phyloP scores from a whole-genome alignment of 768 basidiomycete genomes.

The Infundibulicybe gibba region DNA sequence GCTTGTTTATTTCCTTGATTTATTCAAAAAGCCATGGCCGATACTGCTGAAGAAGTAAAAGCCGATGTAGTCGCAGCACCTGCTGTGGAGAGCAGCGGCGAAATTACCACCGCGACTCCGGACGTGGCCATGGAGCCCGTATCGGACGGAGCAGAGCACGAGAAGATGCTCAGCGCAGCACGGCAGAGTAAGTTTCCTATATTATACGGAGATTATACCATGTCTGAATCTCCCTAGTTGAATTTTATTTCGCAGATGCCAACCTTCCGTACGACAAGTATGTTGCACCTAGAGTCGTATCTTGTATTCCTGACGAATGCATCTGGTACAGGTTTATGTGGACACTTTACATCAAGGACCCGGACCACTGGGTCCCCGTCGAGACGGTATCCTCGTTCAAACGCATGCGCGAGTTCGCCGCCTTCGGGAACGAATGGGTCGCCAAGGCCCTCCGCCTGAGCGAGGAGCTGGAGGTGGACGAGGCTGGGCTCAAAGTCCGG shows the following conservation, averaged over 20 bases:
- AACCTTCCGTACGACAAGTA: conserved; percentile 91
- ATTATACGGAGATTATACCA: neutral
- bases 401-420: conserved; percentile 77
- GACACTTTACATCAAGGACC: conserved; percentile 77
- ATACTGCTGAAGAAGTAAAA: conserved; percentile 12
- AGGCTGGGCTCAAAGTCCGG: conserved; percentile 67
- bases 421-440: conserved; percentile 66
- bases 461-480: conserved; percentile 69
- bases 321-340: conserved; percentile 78
- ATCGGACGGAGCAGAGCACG: conserved; percentile 30
- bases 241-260: conserved; percentile 96
- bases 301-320: neutral
- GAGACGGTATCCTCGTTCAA: conserved; percentile 89
- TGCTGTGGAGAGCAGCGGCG: conserved; percentile 7
- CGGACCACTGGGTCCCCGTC: conserved; percentile 89
- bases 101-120: conserved; percentile 9
- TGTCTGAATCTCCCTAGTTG: conserved; percentile 47
- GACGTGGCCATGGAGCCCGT: conserved; percentile 11
- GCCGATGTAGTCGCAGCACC: conserved; percentile 16
- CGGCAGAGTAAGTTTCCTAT: conserved; percentile 45
- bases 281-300: conserved; percentile 7
- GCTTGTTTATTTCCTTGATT: conserved; percentile 17
- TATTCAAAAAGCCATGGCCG: conserved; percentile 20
- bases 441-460: conserved; percentile 56
- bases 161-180: conserved; percentile 43